Evolutionary conservation across 768 basidiomycete genomes (phyloP).

Genomic region (Leccinum disarticulatum): DNA sequence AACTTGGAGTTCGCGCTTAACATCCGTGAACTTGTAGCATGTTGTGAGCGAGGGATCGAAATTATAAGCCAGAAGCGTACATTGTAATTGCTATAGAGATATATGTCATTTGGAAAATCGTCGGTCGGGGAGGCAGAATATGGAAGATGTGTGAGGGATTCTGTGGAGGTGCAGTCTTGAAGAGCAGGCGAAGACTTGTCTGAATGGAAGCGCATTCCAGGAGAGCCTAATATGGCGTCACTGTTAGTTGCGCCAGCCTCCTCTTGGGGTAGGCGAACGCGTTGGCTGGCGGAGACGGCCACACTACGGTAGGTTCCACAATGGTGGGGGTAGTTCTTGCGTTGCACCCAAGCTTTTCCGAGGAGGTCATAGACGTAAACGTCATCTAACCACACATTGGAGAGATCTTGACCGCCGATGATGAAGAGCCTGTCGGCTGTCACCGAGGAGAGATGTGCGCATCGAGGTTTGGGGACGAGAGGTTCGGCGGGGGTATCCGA

Average conservation of each 20-base stretch:
- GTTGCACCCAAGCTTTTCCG: conserved; percentile 72
- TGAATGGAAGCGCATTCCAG: conserved; percentile 58
- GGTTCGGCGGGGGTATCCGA: conserved; percentile 42
- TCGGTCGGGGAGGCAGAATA: conserved; percentile 72
- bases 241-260: conserved; percentile 47
- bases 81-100: conserved; percentile 95
- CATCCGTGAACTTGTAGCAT: conserved; percentile 76
- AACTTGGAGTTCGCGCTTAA: conserved; percentile 92
- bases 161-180: conserved; percentile 54
- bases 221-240: conserved; percentile 47
- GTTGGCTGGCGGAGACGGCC: conserved; percentile 69
- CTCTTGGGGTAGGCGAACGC: conserved; percentile 67
- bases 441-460: conserved; percentile 91
- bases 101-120: conserved; percentile 83
- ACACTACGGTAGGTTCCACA: conserved; percentile 96
- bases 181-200: conserved; percentile 41
- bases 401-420: conserved; percentile 94
- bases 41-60: conserved; percentile 7
- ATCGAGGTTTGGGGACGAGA: conserved; percentile 78
- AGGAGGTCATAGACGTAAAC: conserved; percentile 85
- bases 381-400: conserved; percentile 92
- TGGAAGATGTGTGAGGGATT: conserved; percentile 67
- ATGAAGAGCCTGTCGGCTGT: conserved; percentile 83
- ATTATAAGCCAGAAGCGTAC: conserved; percentile 42
- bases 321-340: conserved; percentile 83